Conservation (phyloP, 805 yeast genomes). For the Metschnikowia lunata region DNA sequence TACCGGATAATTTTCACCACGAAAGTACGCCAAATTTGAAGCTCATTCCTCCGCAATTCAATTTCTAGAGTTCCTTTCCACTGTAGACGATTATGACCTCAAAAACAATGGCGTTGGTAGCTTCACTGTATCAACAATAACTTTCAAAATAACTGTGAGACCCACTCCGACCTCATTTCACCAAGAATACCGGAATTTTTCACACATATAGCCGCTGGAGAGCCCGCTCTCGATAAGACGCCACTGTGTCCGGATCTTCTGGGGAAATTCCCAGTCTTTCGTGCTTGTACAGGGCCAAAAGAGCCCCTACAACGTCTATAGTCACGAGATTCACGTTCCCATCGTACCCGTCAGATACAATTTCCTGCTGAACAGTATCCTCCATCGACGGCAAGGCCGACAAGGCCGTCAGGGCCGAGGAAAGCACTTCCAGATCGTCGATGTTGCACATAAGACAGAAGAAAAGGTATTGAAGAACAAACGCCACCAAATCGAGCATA, state of each 20-base stretch:
- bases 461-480: constrained; percentile 26
- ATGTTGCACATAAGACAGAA: constrained; percentile 32
- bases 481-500: constrained; percentile 23
- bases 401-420: not conserved
- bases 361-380: constrained; percentile 16
- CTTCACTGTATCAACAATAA: no score
- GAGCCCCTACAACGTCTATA: constrained; percentile 21
- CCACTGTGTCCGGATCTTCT: not conserved
- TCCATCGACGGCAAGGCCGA: not conserved
- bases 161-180: no score
- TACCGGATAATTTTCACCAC: no score
- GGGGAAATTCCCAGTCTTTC: not conserved
- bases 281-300: constrained; percentile 9
- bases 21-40: no score
- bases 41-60: no score
- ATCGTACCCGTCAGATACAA: constrained; percentile 35
- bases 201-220: not conserved
- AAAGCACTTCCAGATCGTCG: constrained; percentile 29
- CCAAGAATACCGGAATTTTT: no score
- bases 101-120: no score
- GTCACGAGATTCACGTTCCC: constrained; percentile 33
- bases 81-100: no score
- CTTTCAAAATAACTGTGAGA: no score
- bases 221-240: constrained; percentile 3
- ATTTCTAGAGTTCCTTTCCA: no score